Percentiles rank a stretch among this genome's conserved stretches.
These are phyloP conservation scores for Exophiala viscosa DNA, from an alignment of 2,329 filamentous ascomycete species.

Conservation along the genomic window DNA sequence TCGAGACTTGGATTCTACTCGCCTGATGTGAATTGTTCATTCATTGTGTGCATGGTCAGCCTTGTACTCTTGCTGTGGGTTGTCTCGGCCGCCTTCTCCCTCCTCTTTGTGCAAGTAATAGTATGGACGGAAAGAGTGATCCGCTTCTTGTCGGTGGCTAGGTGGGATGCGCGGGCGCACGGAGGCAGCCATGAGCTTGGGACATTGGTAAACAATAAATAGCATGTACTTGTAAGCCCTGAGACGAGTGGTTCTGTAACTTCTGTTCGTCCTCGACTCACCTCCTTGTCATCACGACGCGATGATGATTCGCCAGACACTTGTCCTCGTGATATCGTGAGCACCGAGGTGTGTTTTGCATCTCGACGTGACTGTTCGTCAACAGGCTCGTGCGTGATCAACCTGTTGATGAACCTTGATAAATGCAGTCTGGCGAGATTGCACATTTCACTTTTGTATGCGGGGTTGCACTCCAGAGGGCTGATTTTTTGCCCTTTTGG, in stretches of 20 bases:
- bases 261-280: not conserved
- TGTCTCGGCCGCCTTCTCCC: not conserved
- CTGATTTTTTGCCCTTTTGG: too few relatives aligned
- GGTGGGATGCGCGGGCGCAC: not conserved
- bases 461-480: not conserved
- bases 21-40: too few relatives aligned
- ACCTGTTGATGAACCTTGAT: not conserved
- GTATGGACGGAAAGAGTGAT: not conserved
- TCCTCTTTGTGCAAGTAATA: not conserved
- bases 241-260: too few relatives aligned
- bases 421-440: not conserved
- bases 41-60: too few relatives aligned
- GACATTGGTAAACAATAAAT: not conserved
- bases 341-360: slow-evolving; percentile 1
- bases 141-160: not conserved
- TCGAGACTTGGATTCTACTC: too few relatives aligned
- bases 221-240: not conserved
- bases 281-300: not conserved
- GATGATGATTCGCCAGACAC: not conserved
- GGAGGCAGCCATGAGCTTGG: not conserved
- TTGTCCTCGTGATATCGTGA: slow-evolving; percentile 7
- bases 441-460: not conserved
- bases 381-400: slow-evolving; percentile 5
- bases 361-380: not conserved
- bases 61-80: too few relatives aligned